A percentile compares a stretch with the other conserved stretches of the same genome.
Conservation (phyloP, 148 eudicot genomes). For the Vaccinium darrowii region DNA sequence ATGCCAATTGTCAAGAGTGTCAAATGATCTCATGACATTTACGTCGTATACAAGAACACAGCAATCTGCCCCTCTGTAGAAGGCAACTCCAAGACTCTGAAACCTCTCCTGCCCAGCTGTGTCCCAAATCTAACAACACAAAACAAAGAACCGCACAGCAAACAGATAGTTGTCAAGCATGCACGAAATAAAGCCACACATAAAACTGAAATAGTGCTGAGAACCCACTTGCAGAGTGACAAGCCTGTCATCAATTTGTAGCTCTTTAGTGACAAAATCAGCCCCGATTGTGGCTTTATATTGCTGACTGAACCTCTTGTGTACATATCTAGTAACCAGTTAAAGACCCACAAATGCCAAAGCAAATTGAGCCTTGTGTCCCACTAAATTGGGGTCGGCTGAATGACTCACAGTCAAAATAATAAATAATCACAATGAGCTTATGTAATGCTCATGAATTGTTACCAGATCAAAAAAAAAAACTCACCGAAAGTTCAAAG, state of each 20-base stretch:
- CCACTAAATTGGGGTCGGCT: neutral
- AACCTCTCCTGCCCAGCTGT: constrained; percentile 19
- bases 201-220: neutral
- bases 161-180: neutral
- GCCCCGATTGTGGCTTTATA: constrained; percentile 20
- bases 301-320: constrained; percentile 19
- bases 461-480: neutral
- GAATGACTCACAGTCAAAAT: neutral
- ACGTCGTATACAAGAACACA: constrained; percentile 17
- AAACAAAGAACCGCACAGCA: neutral
- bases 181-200: neutral
- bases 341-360: constrained; percentile 5
- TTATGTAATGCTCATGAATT: neutral
- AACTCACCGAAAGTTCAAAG: neutral
- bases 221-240: constrained; percentile 14
- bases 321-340: constrained; percentile 14
- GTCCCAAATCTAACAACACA: constrained; percentile 15
- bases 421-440: neutral
- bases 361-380: neutral
- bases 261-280: constrained; percentile 17
- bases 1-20: constrained; percentile 19
- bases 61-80: constrained; percentile 19
- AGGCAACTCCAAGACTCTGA: constrained; percentile 21
- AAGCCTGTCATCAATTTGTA: constrained; percentile 16
- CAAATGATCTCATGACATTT: constrained; percentile 20